These are phyloP conservation scores for Trametes maxima DNA, from an alignment of 768 basidiomycete species.

Conservation along the genomic window DNA sequence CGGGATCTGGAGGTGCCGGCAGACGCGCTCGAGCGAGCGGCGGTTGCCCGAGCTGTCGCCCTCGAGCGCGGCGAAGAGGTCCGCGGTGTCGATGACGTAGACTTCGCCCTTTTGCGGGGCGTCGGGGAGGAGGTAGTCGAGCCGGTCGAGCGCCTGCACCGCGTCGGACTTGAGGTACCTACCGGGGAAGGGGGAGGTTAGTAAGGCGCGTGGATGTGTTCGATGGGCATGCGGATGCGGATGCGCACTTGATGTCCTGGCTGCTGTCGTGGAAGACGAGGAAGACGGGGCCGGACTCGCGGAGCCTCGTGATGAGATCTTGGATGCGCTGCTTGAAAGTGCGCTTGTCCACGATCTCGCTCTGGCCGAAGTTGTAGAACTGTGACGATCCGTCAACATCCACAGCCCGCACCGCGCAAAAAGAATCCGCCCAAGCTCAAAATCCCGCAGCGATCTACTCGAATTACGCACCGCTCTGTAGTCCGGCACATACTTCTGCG, in stretches of 20 bases:
- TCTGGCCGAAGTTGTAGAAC: conserved; percentile 70
- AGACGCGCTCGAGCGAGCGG: conserved; percentile 60
- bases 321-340: conserved; percentile 56
- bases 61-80: conserved; percentile 74
- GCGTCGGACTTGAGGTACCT: conserved; percentile 57
- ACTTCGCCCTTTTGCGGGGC: conserved; percentile 51
- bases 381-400: conserved; percentile 30
- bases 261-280: conserved; percentile 80
- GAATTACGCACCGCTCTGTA: conserved; percentile 41
- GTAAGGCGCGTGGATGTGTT: neutral
- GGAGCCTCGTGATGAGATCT: conserved; percentile 44
- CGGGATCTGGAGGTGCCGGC: conserved; percentile 60
- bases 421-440: neutral
- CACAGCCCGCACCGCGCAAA: neutral
- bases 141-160: conserved; percentile 54
- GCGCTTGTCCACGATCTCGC: conserved; percentile 52
- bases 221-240: conserved; percentile 9
- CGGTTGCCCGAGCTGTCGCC: conserved; percentile 58
- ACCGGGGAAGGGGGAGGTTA: neutral
- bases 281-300: conserved; percentile 60
- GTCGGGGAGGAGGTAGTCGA: conserved; percentile 62
- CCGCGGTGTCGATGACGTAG: conserved; percentile 72
- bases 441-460: neutral
- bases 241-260: conserved; percentile 71
- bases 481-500: conserved; percentile 68